phyloP scores from a whole-genome alignment of 257 asterid genomes.

The Orobanche coerulescens region DNA sequence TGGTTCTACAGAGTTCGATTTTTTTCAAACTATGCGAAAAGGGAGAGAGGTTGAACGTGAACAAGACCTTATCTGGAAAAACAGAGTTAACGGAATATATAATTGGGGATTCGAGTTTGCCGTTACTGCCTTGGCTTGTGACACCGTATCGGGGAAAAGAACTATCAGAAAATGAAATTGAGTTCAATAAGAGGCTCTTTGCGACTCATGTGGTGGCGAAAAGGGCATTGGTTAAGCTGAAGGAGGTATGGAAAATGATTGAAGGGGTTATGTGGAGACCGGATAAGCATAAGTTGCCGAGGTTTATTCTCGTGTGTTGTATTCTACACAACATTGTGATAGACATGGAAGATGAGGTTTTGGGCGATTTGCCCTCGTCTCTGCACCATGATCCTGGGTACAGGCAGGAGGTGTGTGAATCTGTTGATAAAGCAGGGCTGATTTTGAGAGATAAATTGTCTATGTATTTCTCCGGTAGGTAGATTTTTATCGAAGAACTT shows the following conservation, averaged over 20 bases:
- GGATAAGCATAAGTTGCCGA: constrained; percentile 73
- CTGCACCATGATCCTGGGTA: constrained; percentile 56
- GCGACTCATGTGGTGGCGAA: constrained; percentile 46
- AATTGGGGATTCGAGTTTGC: constrained; percentile 56
- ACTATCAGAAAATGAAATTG: constrained; percentile 30
- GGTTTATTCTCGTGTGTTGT: constrained; percentile 74
- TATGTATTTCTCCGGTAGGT: constrained; percentile 33
- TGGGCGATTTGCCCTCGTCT: constrained; percentile 28
- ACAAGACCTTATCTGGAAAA: too few relatives aligned
- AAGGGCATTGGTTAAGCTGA: constrained; percentile 53
- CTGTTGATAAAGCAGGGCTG: constrained; percentile 38
- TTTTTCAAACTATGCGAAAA: constrained; percentile 45
- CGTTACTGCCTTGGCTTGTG: constrained; percentile 68
- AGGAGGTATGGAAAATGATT: constrained; percentile 72
- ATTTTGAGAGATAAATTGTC: constrained; percentile 44
- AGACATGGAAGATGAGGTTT: constrained; percentile 60
- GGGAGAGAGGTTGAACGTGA: constrained; percentile 47
- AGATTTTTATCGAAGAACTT: too few relatives aligned
- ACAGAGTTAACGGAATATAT: constrained; percentile 69
- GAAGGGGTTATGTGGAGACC: constrained; percentile 81
- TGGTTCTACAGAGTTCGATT: constrained; percentile 46
- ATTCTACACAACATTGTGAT: constrained; percentile 75
- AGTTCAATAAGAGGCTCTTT: constrained; percentile 41
- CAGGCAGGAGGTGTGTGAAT: constrained; percentile 37
- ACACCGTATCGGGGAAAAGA: constrained; percentile 58